Conservation (phyloP, 768 basidiomycete species). For the Paxillus involutus region DNA sequence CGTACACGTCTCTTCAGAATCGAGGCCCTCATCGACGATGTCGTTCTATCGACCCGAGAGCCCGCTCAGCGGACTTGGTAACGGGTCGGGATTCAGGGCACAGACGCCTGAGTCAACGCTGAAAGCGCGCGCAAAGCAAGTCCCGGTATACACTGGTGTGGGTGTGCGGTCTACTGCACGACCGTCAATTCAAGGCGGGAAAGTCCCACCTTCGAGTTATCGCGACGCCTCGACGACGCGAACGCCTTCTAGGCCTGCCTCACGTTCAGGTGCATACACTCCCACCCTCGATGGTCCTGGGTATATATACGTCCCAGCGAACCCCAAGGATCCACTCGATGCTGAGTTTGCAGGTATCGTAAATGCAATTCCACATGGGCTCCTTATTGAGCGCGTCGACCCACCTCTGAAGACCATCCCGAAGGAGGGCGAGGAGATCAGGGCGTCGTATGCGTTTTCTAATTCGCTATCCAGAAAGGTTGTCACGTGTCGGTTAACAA, state of each 20-base stretch:
- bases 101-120: conserved; percentile 71
- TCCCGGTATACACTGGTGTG: conserved; percentile 50
- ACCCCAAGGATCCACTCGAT: conserved; percentile 79
- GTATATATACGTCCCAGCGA: conserved; percentile 65
- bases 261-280: conserved; percentile 64
- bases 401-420: conserved; percentile 66
- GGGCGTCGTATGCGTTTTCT: conserved; percentile 82
- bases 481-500: conserved; percentile 78
- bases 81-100: conserved; percentile 42
- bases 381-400: conserved; percentile 79
- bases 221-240: conserved; percentile 56
- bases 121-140: conserved; percentile 58
- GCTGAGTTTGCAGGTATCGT: conserved; percentile 71
- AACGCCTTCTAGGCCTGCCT: conserved; percentile 63
- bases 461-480: conserved; percentile 71
- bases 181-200: conserved; percentile 38
- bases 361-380: conserved; percentile 75
- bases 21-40: conserved; percentile 70
- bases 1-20: conserved; percentile 66
- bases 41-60: conserved; percentile 64
- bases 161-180: conserved; percentile 39
- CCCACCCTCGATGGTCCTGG: conserved; percentile 54
- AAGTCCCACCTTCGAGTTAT: conserved; percentile 76
- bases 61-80: conserved; percentile 38
- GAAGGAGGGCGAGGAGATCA: conserved; percentile 74